These are phyloP conservation scores for Ogataea philodendri DNA, from an alignment of 805 yeast species.

Conservation along the genomic window DNA sequence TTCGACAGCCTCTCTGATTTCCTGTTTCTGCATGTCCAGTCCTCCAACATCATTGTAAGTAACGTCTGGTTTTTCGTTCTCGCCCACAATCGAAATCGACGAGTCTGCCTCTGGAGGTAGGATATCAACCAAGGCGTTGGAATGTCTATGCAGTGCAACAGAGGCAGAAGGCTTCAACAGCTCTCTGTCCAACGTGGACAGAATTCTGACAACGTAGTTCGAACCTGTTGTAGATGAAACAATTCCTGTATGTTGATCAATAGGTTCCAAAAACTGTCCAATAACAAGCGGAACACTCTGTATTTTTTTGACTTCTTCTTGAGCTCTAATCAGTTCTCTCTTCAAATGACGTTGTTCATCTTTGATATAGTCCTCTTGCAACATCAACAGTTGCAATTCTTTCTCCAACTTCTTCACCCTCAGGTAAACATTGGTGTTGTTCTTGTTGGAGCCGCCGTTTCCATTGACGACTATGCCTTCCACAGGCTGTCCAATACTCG, in stretches of 20 bases:
- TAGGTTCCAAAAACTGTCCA: constrained; percentile 97
- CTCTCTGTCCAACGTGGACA: constrained; percentile 93
- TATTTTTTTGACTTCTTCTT: constrained; percentile 96
- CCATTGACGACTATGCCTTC: constrained; percentile 25
- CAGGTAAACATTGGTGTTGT: constrained; percentile 66
- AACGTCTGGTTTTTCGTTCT: constrained; percentile 87
- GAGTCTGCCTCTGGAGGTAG: constrained; percentile 99
- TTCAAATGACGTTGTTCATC: constrained; percentile 97
- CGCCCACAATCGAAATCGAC: constrained; percentile 90
- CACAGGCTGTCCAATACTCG: constrained; percentile 28
- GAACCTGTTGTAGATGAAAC: constrained; percentile 98
- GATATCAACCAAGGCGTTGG: constrained; percentile 95
- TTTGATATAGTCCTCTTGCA: constrained; percentile 96
- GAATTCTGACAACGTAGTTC: constrained; percentile 91
- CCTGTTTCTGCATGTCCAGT: constrained; percentile 98
- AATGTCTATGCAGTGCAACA: constrained; percentile 97
- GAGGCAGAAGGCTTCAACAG: constrained; percentile 90
- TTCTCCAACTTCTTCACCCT: constrained; percentile 86
- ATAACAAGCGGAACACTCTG: constrained; percentile 97
- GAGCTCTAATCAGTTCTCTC: constrained; percentile 92
- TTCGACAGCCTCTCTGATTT: constrained; percentile 97
- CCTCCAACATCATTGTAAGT: constrained; percentile 99
- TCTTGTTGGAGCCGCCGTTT: constrained; percentile 22
- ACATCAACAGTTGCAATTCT: constrained; percentile 75
- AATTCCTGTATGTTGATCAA: constrained; percentile 94